Evolutionary conservation across 352 stramenopile genomes (phyloP), one percentile per base, ranked within the genome.

Genomic region (Phytophthora sansomeana): DNA sequence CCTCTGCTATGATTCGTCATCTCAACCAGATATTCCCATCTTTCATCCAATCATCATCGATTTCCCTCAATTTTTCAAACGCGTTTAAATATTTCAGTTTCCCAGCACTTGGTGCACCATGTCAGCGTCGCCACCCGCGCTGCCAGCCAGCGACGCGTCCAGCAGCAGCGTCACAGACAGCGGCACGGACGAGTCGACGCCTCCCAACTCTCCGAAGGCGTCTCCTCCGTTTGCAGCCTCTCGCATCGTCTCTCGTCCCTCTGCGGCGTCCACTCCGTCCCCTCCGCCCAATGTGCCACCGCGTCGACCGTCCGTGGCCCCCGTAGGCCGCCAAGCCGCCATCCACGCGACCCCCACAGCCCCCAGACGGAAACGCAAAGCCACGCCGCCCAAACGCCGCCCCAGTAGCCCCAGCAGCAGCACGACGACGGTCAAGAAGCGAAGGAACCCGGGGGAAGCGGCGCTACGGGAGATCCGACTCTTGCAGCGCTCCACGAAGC

Each of bases 391-490:
- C 4, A 57, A 57, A 42, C 59, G 71, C 35, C 62, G 54, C 7
- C 48, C 59, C 13, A 67, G 41, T 13, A 68, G 30, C 13, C 28
- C 67, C 10, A 16, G 51, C 3, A 35, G 43, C n/a, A 28, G 66
- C 21, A 75, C 71, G 13, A 64, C 67, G 39, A 49, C 70, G 8
- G 52, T 67, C 28, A 92, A 90, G 73, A 63, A 59, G 39, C 75
- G 81, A 26, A 90, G 77, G 60, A 84, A 75, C 11, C 75, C 85
- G 0, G 93, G 93, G 13, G 75, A 95, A 58, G 49, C 67, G 13
- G 97, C 96, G 5, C 80, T 99, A 13, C 83, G 91, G 51, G 97
- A 99, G 85, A 99, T 99, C 69, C 85, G 97, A 10, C 76, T 91
- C 48, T 97, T 98, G 72, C 98, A 99, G 82, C 87, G 83, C 24